Base-by-base conservation (phyloP, 2,329 filamentous ascomycete species). In the Cordyceps fumosorosea region DNA sequence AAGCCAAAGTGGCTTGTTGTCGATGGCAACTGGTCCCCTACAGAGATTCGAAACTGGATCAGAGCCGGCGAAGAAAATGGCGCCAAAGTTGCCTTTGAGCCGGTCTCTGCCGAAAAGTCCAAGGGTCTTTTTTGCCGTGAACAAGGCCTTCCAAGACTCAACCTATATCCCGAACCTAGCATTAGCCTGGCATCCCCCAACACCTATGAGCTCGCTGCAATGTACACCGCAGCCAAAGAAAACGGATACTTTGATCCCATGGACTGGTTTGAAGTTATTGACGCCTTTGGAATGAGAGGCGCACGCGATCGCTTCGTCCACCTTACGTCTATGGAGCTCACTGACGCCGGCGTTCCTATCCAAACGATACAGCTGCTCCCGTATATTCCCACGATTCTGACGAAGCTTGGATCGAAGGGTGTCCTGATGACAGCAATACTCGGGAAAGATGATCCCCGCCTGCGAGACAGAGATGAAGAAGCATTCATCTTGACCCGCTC, bases 351-450 rank as follows among this genome's bases (percentile, higher is more conserved):
- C 1, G 84, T 96, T 14, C 91, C 93, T 0, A 88, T 96, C 67
- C 89, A 93, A 76, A 85, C 83, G 42, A 83, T 97, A 47, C 90
- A 95, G 69, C 83, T 99, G 22, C 82, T 97, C 1, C 95, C 95
- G 0, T 96, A 91, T 68, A 89, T 97, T 24, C 92, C 93, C 0
- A 90, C 85, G 3, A 84, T 98, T 34, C 76, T 96, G 47, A 91
- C 91, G 1, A 98, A 96, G 73, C 80, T 98, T 1, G 95, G 95
- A 0, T 75, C 76, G 0, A 76, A 85, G 45, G 93, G 93, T 0
- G 90, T 91, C 1, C 78, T 98, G 2, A 74, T 97, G 32, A 89
- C 91, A 0, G 83, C 85, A 52, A 74, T 97, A 3, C 78, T 99
- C 1, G 73, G 74, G 1, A 81, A 80, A n/a, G 82, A 84, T 8